Conservation (phyloP, 202 grass and related monocot genomes). For the Dendrocalamus latiflorus region DNA sequence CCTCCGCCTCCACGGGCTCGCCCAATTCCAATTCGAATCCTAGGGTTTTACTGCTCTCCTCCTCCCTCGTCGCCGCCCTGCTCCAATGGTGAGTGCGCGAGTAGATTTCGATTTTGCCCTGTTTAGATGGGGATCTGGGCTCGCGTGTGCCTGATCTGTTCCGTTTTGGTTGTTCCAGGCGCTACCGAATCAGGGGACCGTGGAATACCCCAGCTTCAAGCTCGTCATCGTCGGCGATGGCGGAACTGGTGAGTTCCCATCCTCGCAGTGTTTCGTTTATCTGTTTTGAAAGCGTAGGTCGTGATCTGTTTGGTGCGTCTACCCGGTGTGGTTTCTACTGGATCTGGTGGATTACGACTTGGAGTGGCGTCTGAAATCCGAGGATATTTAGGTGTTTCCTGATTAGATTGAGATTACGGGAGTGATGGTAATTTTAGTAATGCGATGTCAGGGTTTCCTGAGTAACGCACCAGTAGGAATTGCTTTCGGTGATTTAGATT, state of each 20-base stretch:
- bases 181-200: constrained; percentile 68
- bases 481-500: no score
- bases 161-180: constrained; percentile 42
- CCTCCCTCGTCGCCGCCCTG: neutral
- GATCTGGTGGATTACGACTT: neutral
- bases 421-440: neutral
- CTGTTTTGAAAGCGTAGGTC: neutral
- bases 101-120: neutral
- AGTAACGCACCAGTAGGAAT: neutral
- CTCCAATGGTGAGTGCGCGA: constrained; percentile 41
- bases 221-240: constrained; percentile 89
- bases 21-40: constrained; percentile 44
- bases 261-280: no score
- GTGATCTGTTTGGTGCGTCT: neutral
- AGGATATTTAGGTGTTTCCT: neutral
- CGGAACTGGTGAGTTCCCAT: constrained; percentile 54
- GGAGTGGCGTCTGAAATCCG: neutral
- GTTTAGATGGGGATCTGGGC: neutral
- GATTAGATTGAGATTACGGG: neutral
- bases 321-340: neutral
- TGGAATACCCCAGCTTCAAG: constrained; percentile 87
- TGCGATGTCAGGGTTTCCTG: neutral
- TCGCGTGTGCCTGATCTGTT: neutral
- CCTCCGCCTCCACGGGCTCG: constrained; percentile 34
- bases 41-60: constrained; percentile 42